Conservation (phyloP, 306 rosid genomes). For the Calophaca sinica region DNA sequence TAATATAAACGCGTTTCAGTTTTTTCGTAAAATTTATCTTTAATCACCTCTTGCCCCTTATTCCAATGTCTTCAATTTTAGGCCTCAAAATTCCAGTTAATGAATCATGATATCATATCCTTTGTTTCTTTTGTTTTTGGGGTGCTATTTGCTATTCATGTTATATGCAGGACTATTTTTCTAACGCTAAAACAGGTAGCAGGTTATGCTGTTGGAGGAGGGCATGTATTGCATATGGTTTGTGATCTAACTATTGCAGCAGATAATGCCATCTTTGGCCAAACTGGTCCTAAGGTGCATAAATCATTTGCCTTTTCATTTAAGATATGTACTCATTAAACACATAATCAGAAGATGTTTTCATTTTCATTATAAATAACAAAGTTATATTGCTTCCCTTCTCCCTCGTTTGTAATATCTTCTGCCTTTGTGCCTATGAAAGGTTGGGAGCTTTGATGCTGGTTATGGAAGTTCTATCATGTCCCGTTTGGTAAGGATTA, state of each 20-base stretch:
- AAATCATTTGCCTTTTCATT: slow-evolving; percentile 14
- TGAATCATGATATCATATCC: neutral
- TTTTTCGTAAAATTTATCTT: slow-evolving; percentile 1
- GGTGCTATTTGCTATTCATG: slow-evolving; percentile 6
- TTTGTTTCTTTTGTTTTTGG: neutral
- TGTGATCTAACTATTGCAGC: slow-evolving; percentile 95
- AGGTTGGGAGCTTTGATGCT: slow-evolving; percentile 99
- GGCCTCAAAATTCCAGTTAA: slow-evolving; percentile 22
- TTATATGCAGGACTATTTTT: slow-evolving; percentile 32
- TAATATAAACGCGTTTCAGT: slow-evolving; percentile 9
- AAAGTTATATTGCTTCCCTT: too few relatives aligned
- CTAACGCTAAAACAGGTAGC: slow-evolving; percentile 68
- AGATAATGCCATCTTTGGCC: slow-evolving; percentile 92
- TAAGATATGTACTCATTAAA: neutral
- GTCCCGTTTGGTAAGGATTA: slow-evolving; percentile 81
- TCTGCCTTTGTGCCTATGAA: slow-evolving; percentile 32
- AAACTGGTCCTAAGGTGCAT: slow-evolving; percentile 96
- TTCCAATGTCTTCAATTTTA: neutral
- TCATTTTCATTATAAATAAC: neutral
- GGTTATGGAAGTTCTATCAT: slow-evolving; percentile 97
- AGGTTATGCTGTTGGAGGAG: slow-evolving; percentile 96
- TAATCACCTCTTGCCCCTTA: neutral
- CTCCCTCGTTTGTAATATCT: neutral
- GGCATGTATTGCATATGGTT: slow-evolving; percentile 84
- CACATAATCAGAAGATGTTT: slow-evolving; percentile 18